Base-by-base conservation (phyloP, 305 asterid genomes). In the Vinca major region DNA sequence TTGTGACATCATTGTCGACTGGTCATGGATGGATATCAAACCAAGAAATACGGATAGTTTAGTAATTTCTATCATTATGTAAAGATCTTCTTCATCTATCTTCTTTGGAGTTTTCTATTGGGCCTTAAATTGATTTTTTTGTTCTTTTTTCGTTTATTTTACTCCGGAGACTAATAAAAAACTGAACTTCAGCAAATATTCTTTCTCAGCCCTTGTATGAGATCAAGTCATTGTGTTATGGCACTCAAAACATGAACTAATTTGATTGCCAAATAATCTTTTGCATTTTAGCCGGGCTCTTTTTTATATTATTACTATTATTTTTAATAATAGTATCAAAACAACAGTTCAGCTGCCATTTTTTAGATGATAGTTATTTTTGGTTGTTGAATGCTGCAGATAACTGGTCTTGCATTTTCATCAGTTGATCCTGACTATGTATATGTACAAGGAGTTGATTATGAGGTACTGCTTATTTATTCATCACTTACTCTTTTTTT, bases 401-500 rank as follows among this genome's bases (percentile, higher is more conserved):
- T 93, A 83, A 90, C 92, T 20, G 96, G 97, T 71, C 96, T 93
- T 74, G 63, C 80, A 36, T 93, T 93, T 79, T 90, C 96, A 33
- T 86, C 96, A 16, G 74, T 86, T 60, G 88, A 90, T 80, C 89
- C 95, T 19, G 79, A 80, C 72, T 87, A 87, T 73, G 78, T 89
- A 57, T 90, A 85, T 65, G 90, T 87, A 56, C 97, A 90, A 87
- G 99, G 97, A 75, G 89, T 90, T 73, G 96, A 90, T 71, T 89
- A 90, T 56, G 99, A 93, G 99, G 98, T 90, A 72, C 69, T 67
- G 16, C 54, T 67, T 79, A 51, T 36, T 49, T 49, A 19, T 36
- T 40, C 50, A 47, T 49, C 39, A 14, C 65, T 19, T 19, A 37
- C n/a, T n/a, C n/a, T n/a, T n/a, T n/a, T n/a, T n/a, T n/a, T n/a